A percentile compares a stretch with the other conserved stretches of the same genome.
phyloP scores from a whole-genome alignment of 495 filamentous ascomycete genomes.

The Penicillium paxilli region DNA sequence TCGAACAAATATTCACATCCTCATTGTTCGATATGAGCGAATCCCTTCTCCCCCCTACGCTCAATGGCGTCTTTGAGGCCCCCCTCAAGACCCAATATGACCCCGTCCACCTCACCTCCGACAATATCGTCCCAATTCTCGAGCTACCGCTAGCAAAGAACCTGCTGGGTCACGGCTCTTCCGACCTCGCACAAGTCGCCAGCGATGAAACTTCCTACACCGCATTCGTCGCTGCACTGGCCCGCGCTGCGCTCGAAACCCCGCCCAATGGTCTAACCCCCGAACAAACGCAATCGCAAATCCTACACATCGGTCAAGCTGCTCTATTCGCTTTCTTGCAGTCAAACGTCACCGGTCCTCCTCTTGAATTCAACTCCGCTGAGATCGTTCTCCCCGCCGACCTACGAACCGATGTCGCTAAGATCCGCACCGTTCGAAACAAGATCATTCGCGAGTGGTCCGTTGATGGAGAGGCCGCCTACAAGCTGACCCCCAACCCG shows the following conservation, averaged over 20 bases:
- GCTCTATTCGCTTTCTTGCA: slow-evolving; percentile 86
- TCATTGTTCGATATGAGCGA: slow-evolving; percentile 30
- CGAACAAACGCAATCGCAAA: slow-evolving; percentile 38
- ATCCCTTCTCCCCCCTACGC: slow-evolving; percentile 25
- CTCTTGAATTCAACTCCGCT: slow-evolving; percentile 56
- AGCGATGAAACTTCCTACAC: slow-evolving; percentile 38
- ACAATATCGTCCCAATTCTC: slow-evolving; percentile 36
- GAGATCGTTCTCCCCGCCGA: slow-evolving; percentile 54
- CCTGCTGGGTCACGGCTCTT: slow-evolving; percentile 34
- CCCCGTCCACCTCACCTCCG: slow-evolving; percentile 36
- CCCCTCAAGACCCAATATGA: slow-evolving; percentile 35
- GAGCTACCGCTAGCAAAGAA: slow-evolving; percentile 38
- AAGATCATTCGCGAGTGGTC: slow-evolving; percentile 64
- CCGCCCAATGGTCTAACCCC: slow-evolving; percentile 23
- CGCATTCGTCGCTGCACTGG: slow-evolving; percentile 31
- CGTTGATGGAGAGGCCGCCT: slow-evolving; percentile 83
- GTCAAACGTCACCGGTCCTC: slow-evolving; percentile 87
- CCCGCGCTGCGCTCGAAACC: slow-evolving; percentile 25
- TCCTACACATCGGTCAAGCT: slow-evolving; percentile 64
- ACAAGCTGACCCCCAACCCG: slow-evolving; percentile 76
- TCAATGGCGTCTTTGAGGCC: slow-evolving; percentile 38
- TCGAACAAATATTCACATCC: slow-evolving; percentile 1
- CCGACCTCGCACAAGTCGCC: slow-evolving; percentile 28
- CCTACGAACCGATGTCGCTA: slow-evolving; percentile 27
- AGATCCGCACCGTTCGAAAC: slow-evolving; percentile 39